phyloP scores from a whole-genome alignment of 495 filamentous ascomycete species.

The Lichina pygmaea region DNA sequence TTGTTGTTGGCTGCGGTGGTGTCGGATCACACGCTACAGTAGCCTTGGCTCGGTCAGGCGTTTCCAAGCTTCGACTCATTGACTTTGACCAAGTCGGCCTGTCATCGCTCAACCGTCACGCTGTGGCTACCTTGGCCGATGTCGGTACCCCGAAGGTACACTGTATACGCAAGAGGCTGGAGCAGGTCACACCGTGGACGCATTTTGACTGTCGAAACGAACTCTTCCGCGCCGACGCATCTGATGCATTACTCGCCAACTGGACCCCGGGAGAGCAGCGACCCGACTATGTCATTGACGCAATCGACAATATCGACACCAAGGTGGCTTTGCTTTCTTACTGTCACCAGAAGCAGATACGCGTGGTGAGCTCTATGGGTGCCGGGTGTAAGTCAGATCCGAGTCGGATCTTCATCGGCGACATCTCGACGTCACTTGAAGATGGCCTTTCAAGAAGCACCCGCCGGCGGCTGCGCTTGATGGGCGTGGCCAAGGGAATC shows the following conservation, averaged over 20 bases:
- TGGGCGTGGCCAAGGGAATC: constrained; percentile 63
- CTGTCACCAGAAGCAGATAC: constrained; percentile 46
- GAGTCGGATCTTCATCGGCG: constrained; percentile 69
- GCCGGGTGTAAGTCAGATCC: constrained; percentile 95
- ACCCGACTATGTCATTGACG: constrained; percentile 79
- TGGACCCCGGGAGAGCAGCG: constrained; percentile 33
- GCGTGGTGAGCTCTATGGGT: constrained; percentile 85
- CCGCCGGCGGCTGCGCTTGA: constrained; percentile 45
- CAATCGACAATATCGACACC: constrained; percentile 93
- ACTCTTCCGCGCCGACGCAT: constrained; percentile 43
- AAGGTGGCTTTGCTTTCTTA: constrained; percentile 83
- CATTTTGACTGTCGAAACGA: constrained; percentile 69
- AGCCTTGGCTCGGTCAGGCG: constrained; percentile 70
- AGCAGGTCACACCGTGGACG: constrained; percentile 77
- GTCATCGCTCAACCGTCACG: constrained; percentile 79
- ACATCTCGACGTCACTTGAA: constrained; percentile 72
- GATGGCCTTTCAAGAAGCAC: constrained; percentile 75
- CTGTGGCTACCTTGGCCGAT: constrained; percentile 76
- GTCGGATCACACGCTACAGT: constrained; percentile 81
- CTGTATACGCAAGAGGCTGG: constrained; percentile 46
- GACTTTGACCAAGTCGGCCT: constrained; percentile 97
- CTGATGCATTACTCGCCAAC: constrained; percentile 31
- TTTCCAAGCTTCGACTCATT: constrained; percentile 62
- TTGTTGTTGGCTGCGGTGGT: constrained; percentile 80
- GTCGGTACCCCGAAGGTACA: constrained; percentile 89